Conservation (phyloP, 352 stramenopile genomes). For the Pelagophyceae sp. region DNA sequence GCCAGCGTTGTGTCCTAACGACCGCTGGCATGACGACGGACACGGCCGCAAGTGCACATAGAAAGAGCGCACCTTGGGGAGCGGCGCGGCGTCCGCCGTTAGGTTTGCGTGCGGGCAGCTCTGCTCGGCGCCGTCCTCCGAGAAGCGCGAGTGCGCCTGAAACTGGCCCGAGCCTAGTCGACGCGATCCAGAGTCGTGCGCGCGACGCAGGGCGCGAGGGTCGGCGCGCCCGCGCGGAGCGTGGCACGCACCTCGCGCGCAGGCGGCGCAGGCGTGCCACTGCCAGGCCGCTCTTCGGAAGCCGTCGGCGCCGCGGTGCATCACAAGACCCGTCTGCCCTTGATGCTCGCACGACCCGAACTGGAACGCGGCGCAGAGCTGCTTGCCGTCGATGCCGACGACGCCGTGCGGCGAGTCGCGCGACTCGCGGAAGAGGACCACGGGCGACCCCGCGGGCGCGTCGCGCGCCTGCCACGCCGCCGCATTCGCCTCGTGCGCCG, state of each 20-base stretch:
- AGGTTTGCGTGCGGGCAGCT: not conserved
- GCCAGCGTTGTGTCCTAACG: not conserved
- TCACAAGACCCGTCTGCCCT: not conserved
- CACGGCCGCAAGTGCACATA: no score
- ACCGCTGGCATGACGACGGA: no score
- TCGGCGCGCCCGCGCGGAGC: no score
- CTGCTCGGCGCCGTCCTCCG: not conserved
- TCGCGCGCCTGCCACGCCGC: not conserved
- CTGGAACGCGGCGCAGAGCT: constrained; percentile 3
- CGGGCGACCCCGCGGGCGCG: no score
- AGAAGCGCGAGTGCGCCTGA: not conserved
- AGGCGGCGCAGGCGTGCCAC: constrained; percentile 15
- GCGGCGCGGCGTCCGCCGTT: no score
- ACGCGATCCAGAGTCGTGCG: no score
- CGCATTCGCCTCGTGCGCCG: not conserved
- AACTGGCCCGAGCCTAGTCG: not conserved
- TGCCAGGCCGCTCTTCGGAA: not conserved
- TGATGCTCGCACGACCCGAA: not conserved
- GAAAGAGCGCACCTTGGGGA: no score
- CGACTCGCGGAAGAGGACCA: not conserved
- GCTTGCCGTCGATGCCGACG: constrained; percentile 10
- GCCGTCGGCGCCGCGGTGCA: not conserved
- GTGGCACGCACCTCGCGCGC: not conserved
- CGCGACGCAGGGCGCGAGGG: no score
- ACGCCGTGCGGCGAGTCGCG: not conserved